A percentile compares a stretch with the other conserved stretches of the same genome.
phyloP scores from a whole-genome alignment of 2,329 filamentous ascomycete species.

The Alternaria brassicicola region DNA sequence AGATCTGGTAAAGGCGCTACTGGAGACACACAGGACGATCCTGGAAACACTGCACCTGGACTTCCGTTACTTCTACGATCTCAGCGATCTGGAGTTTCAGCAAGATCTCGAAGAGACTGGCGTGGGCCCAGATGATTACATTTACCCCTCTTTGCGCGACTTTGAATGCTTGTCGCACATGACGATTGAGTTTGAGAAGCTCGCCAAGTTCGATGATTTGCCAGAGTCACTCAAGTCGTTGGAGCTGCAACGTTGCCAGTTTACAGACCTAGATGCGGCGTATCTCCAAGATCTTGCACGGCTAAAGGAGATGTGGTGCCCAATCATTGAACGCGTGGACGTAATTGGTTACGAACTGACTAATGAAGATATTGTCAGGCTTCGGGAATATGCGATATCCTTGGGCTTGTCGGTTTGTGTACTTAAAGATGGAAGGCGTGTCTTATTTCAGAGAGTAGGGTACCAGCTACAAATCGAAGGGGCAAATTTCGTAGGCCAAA shows the following conservation, averaged over 20 bases:
- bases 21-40: neutral
- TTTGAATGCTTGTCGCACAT: conserved; percentile 1
- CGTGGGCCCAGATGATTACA: neutral
- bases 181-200: conserved; percentile 4
- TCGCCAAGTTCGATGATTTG: neutral
- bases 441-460: neutral
- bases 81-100: neutral
- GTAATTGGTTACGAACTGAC: neutral
- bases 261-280: neutral
- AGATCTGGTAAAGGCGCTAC: conserved; percentile 9
- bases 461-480: neutral
- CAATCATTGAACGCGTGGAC: neutral
- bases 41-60: conserved; percentile 4
- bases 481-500: neutral
- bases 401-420: neutral
- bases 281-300: neutral
- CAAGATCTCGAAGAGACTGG: neutral
- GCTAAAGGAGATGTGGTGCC: conserved; percentile 4
- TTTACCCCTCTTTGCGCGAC: neutral
- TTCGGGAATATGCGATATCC: neutral
- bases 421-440: neutral
- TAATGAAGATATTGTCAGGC: neutral
- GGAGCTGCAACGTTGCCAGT: neutral
- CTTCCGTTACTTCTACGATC: neutral
- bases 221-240: neutral